phyloP scores from a whole-genome alignment of 345 rosid genomes.

The Euclidium syriacum region DNA sequence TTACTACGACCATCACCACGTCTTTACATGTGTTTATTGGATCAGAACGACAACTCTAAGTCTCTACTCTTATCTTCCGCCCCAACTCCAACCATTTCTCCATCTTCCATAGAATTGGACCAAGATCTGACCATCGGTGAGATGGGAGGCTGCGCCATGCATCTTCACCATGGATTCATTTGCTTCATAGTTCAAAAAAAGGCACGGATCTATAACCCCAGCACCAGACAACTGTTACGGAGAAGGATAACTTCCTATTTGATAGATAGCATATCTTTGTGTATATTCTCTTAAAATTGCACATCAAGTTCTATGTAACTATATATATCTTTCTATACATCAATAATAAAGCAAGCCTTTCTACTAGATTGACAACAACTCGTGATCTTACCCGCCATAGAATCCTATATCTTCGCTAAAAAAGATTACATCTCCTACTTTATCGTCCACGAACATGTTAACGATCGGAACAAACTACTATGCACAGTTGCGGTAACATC shows the following conservation, averaged over 20 bases:
- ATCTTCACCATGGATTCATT: neutral
- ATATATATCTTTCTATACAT: too few species aligned
- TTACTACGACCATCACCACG: neutral
- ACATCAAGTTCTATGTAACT: too few species aligned
- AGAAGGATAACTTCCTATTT: too few species aligned
- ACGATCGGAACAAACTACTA: neutral
- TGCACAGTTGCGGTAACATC: too few species aligned
- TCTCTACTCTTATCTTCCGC: neutral
- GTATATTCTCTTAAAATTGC: too few species aligned
- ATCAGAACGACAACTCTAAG: too few species aligned
- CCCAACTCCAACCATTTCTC: neutral
- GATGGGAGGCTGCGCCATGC: neutral
- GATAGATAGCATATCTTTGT: too few species aligned
- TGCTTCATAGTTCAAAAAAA: neutral
- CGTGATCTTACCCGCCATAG: neutral
- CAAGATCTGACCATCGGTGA: neutral
- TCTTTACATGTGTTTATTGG: too few species aligned
- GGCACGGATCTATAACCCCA: conserved; percentile 2
- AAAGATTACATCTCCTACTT: neutral
- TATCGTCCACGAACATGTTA: neutral
- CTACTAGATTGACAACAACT: too few species aligned
- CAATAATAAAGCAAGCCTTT: too few species aligned
- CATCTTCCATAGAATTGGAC: neutral
- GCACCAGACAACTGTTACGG: too few species aligned
- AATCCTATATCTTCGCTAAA: neutral